Conservation (phyloP, 2,329 filamentous ascomycete genomes). For the Elsinoe ampelina region DNA sequence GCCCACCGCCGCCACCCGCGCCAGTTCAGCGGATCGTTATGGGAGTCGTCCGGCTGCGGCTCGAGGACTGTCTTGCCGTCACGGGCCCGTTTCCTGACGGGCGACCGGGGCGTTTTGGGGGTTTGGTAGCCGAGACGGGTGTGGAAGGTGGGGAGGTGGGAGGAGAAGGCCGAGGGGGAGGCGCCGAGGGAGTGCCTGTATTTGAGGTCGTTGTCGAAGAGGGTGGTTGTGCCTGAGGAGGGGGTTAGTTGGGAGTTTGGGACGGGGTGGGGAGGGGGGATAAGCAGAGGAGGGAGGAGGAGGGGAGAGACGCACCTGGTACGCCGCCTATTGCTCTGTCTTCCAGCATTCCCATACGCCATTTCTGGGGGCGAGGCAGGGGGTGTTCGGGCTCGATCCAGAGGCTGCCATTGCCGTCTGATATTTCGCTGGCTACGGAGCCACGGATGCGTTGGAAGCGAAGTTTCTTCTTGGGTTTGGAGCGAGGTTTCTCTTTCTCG, state of each 20-base stretch:
- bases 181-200: slow-evolving; percentile 17
- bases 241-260: no score
- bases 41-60: slow-evolving; percentile 82
- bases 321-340: slow-evolving; percentile 76
- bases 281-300: no score
- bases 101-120: slow-evolving; percentile 5
- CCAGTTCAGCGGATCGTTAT: slow-evolving; percentile 92
- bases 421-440: neutral
- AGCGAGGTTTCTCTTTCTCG: slow-evolving; percentile 3
- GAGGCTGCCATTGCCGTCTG: slow-evolving; percentile 6
- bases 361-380: slow-evolving; percentile 28
- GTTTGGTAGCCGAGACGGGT: slow-evolving; percentile 14
- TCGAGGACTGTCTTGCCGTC: slow-evolving; percentile 81
- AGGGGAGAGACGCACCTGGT: slow-evolving; percentile 53
- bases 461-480: slow-evolving; percentile 8
- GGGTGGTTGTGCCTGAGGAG: neutral
- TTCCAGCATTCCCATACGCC: slow-evolving; percentile 71
- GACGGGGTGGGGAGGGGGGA: no score
- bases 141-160: slow-evolving; percentile 18
- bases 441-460: slow-evolving; percentile 1
- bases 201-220: slow-evolving; percentile 12
- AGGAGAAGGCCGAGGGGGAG: slow-evolving; percentile 19
- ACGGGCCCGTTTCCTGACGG: slow-evolving; percentile 61
- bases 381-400: slow-evolving; percentile 8
- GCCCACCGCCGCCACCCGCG: slow-evolving; percentile 68